Evolutionary conservation across 345 rosid genomes (phyloP), one percentile per base, ranked within the genome.

Genomic region (Angophora floribunda): DNA sequence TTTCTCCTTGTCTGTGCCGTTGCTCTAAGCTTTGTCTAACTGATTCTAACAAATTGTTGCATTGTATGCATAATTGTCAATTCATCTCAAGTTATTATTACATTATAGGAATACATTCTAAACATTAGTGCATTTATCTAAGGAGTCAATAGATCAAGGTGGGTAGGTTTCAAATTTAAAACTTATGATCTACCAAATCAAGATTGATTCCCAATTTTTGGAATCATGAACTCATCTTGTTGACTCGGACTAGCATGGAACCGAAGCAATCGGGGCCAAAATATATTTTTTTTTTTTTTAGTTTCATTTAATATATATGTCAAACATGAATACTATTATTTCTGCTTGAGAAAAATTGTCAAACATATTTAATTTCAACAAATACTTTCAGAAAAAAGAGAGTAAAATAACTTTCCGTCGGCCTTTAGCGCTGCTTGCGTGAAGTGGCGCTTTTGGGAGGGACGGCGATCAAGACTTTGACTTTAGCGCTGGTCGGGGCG

Each of bases 211-310:
- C 41, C 41, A 36, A 36, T 2, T 36, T 36, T 36, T 36, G 41
- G 41, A 36, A 36, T 36, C 41, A 36, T 36, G 41, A 36, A 4
- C 41, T 36, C 41, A 36, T 36, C 41, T 36, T 36, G 41, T 36
- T 36, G 41, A 36, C 41, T 36, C 41, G 41, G 41, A 36, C 41
- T 36, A 36, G 41, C 41, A 36, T 36, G 41, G 41, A 36, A 36
- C 41, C 41, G 11, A 55, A 21, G 11, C 26, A 55, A 21, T 55
- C 22, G 59, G 5, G 26, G 2, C 24, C 41, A n/a, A n/a, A n/a
- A n/a, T n/a, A n/a, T 7, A 1, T 7, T 3, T 5, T 21, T 1
- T 2, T 52, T 52, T 52, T 0, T 7, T 19, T 55, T 7, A 55
- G 61, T 55, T 55, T 55, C 61, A 8, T 55, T 55, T 3, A 8